Evolutionary conservation across 495 filamentous ascomycete species (phyloP).

Genomic region (Apodospora peruviana): DNA sequence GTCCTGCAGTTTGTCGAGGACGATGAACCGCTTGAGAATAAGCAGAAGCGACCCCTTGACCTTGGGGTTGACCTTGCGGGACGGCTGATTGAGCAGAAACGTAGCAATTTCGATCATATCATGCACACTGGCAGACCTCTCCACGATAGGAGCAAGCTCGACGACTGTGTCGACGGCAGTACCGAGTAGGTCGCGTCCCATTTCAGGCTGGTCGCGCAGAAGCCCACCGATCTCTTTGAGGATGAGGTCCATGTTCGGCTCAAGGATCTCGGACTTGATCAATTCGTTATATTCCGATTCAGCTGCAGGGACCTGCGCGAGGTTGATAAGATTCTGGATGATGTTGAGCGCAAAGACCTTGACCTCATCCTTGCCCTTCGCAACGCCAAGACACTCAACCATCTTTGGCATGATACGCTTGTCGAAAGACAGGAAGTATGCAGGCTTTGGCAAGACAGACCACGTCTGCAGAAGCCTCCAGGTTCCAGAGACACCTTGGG

Average conservation of each 20-base stretch:
- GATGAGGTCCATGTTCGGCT: slow-evolving; percentile 62
- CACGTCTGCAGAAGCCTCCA: slow-evolving; percentile 77
- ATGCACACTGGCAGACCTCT: slow-evolving; percentile 60
- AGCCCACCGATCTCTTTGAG: slow-evolving; percentile 62
- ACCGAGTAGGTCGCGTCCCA: slow-evolving; percentile 65
- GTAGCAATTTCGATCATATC: slow-evolving; percentile 69
- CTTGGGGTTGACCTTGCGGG: slow-evolving; percentile 70
- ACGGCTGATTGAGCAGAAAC: slow-evolving; percentile 79
- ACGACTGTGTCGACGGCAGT: slow-evolving; percentile 74
- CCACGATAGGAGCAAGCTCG: slow-evolving; percentile 65
- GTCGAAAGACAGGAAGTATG: slow-evolving; percentile 64
- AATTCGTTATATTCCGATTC: slow-evolving; percentile 52
- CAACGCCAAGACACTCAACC: slow-evolving; percentile 62
- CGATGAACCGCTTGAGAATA: slow-evolving; percentile 61
- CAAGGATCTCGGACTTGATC: slow-evolving; percentile 58
- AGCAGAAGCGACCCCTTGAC: slow-evolving; percentile 75
- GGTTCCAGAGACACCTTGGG: slow-evolving; percentile 78
- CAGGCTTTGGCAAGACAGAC: slow-evolving; percentile 60
- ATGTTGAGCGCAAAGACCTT: slow-evolving; percentile 77
- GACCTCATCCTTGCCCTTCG: slow-evolving; percentile 81
- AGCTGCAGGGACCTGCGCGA: slow-evolving; percentile 45
- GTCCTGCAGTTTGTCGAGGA: slow-evolving; percentile 65
- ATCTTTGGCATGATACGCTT: slow-evolving; percentile 59
- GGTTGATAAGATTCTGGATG: slow-evolving; percentile 55
- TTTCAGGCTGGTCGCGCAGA: slow-evolving; percentile 50